Evolutionary conservation across 768 basidiomycete genomes (phyloP), one percentile per base, ranked within the genome.

Genomic region (Kwoniella europaea): DNA sequence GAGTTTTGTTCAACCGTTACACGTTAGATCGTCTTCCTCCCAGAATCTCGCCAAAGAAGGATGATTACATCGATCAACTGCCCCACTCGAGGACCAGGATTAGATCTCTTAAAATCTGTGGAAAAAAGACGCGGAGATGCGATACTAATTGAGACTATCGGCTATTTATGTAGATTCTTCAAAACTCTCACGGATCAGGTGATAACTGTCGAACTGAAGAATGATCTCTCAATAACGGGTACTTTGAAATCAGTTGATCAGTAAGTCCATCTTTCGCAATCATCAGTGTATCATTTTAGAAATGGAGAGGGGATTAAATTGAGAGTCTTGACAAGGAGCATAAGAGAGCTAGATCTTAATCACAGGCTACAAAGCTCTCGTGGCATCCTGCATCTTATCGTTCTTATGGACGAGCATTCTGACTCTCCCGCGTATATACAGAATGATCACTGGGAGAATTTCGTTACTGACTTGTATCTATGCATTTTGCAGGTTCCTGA

Each of bases 221-320:
- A 99, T 85, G 97, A 98, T 84, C 89, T 98, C 65, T 94, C 92
- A 20, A 97, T 99, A 84, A 93, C 92, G 10, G 96, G 96, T 1
- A 91, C 92, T 29, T 85, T 99, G 76, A 97, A 97, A 88, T 97
- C 94, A 42, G 95, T 99, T 63, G 96, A 99, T 87, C 96, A 99
- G 96, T 95, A 74, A 71, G 90, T 88, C 61, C 29, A 3, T 35
- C 24, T 43, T 18, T 42, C 57, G 20, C 35, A 35, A 35, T 35
- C 35, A 35, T 35, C 35, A 7, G 35, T 6, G 35, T 6, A 9
- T 6, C 5, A 35, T 35, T 1, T 29, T 35, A 7, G 35, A 1
- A 35, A 35, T 35, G 35, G 35, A 35, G 35, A 35, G 35, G 35
- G 35, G 6, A 7, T 6, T 5, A 4, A 7, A 9, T 3, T 35